phyloP scores from a whole-genome alignment of 2,329 filamentous ascomycete species.

The Magnaporthiopsis rhizophila region DNA sequence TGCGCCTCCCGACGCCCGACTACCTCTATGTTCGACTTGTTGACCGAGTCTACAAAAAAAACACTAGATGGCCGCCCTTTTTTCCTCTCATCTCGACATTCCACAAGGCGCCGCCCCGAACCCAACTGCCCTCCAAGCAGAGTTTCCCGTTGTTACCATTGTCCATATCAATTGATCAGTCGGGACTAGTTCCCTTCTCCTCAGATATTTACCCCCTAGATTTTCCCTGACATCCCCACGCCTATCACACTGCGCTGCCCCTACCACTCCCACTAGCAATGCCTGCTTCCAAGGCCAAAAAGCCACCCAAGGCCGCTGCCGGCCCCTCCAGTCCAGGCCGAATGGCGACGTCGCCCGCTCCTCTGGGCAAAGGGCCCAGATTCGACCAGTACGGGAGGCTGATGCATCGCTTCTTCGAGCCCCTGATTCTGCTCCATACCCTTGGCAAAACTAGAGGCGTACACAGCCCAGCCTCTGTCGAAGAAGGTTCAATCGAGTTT shows the following conservation, averaged over 20 bases:
- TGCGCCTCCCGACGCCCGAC: not conserved
- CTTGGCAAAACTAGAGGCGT: slow-evolving; percentile 25
- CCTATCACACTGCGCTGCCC: too few species aligned
- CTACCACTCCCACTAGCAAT: not conserved
- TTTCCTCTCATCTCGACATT: not conserved
- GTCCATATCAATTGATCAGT: not conserved
- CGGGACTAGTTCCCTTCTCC: too few species aligned
- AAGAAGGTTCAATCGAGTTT: slow-evolving; percentile 5
- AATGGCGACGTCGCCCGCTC: too few species aligned
- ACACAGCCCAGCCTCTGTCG: slow-evolving; percentile 10
- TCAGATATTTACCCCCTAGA: too few species aligned
- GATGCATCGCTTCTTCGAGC: slow-evolving; percentile 28
- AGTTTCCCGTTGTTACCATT: not conserved
- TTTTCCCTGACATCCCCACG: too few species aligned
- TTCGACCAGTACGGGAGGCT: not conserved
- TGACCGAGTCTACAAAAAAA: not conserved
- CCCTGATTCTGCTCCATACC: slow-evolving; percentile 24
- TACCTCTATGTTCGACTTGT: not conserved
- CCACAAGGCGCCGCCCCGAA: too few species aligned
- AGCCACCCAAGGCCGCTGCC: not conserved
- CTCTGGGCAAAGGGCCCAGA: not conserved
- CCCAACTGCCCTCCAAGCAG: not conserved
- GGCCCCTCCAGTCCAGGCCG: not conserved
- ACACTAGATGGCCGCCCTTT: not conserved
- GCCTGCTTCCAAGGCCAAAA: not conserved